Evolutionary conservation across 2,329 filamentous ascomycete genomes (phyloP), one percentile per base, ranked within the genome.

Genomic region (Blumeria graminis): DNA sequence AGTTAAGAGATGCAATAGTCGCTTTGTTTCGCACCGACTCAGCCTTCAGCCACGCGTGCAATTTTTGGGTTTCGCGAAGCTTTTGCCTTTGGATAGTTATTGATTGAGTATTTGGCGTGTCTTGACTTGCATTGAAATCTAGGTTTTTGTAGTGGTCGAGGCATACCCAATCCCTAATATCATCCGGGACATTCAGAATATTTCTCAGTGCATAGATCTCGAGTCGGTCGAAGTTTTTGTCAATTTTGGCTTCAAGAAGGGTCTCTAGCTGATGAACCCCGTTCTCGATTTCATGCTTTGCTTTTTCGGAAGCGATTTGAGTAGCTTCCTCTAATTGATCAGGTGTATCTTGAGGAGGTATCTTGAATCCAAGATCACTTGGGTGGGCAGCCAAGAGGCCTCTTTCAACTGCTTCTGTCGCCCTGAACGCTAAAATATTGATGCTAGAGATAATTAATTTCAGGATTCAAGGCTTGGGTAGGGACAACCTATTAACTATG

Each of bases 141-240:
- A 68, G 56, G 10, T 65, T 65, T 56, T 88, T 80, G 70, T 98
- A 95, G 72, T 96, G 90, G 52, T 78, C 77, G 60, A 98, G 72
- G 56, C 83, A 74, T 61, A 96, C 81, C 79, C 84, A 95, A 57
- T 78, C 76, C 63, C 84, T 71, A 51, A 82, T 72, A 59, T 90
- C 84, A 33, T 81, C 78, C 53, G 78, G 78, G 41, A 90, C 78
- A 43, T 77, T 82, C 60, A 92, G 70, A 62, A 89, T 84, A 66
- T 95, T 95, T 61, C 87, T 76, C 72, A 98, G 74, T 55, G 87
- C 82, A 71, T 90, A 95, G 57, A 98, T 84, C 71, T 92, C 86
- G 64, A 90, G 83, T 60, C 84, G 81, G 71, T 92, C 86, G 65
- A 90, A 90, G 61, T 86, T 85, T 68, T 82, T 84, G 69, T 92